These are phyloP conservation scores for Fusarium stilboides DNA, from an alignment of 2,329 filamentous ascomycete genomes.

Conservation along the genomic window DNA sequence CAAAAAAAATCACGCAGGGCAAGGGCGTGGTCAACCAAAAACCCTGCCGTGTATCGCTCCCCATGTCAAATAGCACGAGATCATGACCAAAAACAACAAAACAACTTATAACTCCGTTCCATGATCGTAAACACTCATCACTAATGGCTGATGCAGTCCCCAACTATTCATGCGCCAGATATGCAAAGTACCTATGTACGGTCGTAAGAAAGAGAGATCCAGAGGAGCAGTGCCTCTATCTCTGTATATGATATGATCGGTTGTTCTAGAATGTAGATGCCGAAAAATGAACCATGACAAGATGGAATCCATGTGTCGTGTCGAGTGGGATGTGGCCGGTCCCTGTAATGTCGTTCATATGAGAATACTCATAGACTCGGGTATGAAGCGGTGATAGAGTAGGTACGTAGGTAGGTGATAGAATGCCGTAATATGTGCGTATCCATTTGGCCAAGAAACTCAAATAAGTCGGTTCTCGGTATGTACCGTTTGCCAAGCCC, in stretches of 20 bases:
- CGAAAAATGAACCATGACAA: slow-evolving; percentile 5
- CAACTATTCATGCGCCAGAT: slow-evolving; percentile 47
- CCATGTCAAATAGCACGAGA: slow-evolving; percentile 12
- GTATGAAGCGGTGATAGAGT: slow-evolving; percentile 7
- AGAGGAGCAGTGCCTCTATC: slow-evolving; percentile 5
- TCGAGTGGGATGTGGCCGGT: slow-evolving; percentile 27
- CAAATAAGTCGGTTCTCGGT: slow-evolving; percentile 65
- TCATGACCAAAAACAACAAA: slow-evolving; percentile 28
- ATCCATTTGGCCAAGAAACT: slow-evolving; percentile 22
- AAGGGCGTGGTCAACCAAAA: slow-evolving; percentile 4
- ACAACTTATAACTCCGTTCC: slow-evolving; percentile 45
- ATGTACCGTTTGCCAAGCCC: slow-evolving; percentile 66
- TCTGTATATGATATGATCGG: slow-evolving; percentile 7
- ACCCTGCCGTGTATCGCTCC: slow-evolving; percentile 10
- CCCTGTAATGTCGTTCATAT: slow-evolving; percentile 5
- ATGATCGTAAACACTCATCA: slow-evolving; percentile 45
- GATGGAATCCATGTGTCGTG: slow-evolving; percentile 6
- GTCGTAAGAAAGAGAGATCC: slow-evolving; percentile 31
- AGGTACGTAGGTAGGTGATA: neutral
- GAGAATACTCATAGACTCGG: neutral
- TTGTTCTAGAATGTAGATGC: slow-evolving; percentile 30
- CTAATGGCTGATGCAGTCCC: slow-evolving; percentile 45
- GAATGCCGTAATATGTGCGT: slow-evolving; percentile 5
- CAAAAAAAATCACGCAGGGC: slow-evolving; percentile 22
- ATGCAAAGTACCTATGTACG: slow-evolving; percentile 46